phyloP scores from a whole-genome alignment of 1,139 yeast genomes.

The Casaregolazyma lundiana region DNA sequence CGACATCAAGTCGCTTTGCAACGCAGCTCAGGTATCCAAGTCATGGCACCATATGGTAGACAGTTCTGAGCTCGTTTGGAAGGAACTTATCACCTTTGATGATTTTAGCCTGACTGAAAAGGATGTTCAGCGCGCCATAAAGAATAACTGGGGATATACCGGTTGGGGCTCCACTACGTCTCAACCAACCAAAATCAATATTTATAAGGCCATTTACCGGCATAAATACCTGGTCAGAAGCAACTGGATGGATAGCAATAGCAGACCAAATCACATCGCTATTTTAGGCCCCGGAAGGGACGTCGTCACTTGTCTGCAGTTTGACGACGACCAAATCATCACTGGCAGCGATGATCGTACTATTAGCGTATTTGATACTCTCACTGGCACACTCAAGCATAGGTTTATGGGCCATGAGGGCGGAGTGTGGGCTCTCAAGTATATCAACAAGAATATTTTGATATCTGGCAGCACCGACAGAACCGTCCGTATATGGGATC shows the following conservation, averaged over 20 bases:
- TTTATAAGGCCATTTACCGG: slow-evolving; percentile 57
- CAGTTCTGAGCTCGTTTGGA: slow-evolving; percentile 45
- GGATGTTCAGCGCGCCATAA: slow-evolving; percentile 30
- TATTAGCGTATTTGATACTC: slow-evolving; percentile 76
- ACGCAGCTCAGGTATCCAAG: slow-evolving; percentile 60
- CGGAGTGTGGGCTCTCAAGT: slow-evolving; percentile 98
- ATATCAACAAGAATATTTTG: slow-evolving; percentile 60
- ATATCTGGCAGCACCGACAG: slow-evolving; percentile 93
- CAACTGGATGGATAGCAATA: slow-evolving; percentile 80
- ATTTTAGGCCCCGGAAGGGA: slow-evolving; percentile 72
- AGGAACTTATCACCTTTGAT: slow-evolving; percentile 32
- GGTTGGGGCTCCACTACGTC: slow-evolving; percentile 27
- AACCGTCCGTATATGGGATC: slow-evolving; percentile 88
- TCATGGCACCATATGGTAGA: slow-evolving; percentile 66
- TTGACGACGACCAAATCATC: slow-evolving; percentile 84
- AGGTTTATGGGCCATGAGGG: slow-evolving; percentile 83
- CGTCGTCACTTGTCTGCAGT: slow-evolving; percentile 91
- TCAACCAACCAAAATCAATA: slow-evolving; percentile 21
- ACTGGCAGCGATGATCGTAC: slow-evolving; percentile 89
- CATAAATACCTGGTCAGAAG: slow-evolving; percentile 59
- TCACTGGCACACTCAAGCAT: slow-evolving; percentile 54
- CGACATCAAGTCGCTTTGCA: slow-evolving; percentile 59
- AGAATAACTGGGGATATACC: slow-evolving; percentile 34
- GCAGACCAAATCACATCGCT: slow-evolving; percentile 63
- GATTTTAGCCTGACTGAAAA: slow-evolving; percentile 22